Conservation (phyloP, 306 rosid genomes). For the Casuarina glauca region DNA sequence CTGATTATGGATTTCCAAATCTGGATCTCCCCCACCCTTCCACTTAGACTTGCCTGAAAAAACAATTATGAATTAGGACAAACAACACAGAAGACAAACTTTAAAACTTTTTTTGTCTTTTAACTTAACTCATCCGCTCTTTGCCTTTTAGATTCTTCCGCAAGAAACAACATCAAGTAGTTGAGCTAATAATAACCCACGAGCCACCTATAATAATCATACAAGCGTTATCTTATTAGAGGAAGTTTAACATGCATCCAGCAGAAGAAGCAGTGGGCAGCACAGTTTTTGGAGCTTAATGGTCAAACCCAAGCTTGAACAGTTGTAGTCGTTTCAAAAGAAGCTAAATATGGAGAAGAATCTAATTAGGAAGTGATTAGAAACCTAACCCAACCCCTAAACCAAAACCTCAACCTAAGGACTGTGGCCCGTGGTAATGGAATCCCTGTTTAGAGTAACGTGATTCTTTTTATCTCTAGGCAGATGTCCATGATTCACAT, state of each 20-base stretch:
- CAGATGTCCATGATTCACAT: neutral
- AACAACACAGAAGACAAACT: neutral
- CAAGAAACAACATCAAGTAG: too few species aligned
- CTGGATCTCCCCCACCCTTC: neutral
- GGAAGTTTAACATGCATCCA: too few species aligned
- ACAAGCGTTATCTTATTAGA: too few species aligned
- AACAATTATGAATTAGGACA: neutral
- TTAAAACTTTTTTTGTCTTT: neutral
- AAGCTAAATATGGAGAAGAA: neutral
- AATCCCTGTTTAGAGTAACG: neutral
- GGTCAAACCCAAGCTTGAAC: neutral
- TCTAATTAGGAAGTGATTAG: neutral
- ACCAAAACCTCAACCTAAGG: neutral
- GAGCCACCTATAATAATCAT: too few species aligned
- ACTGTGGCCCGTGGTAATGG: neutral
- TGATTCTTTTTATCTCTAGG: neutral
- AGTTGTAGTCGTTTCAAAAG: neutral
- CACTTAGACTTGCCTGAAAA: neutral
- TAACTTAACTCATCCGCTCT: neutral
- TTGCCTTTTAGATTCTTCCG: neutral
- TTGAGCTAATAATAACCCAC: too few species aligned
- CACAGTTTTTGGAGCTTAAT: too few species aligned
- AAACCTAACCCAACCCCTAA: neutral
- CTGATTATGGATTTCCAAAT: neutral
- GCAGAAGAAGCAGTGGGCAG: neutral